Evolutionary conservation across 768 basidiomycete genomes (phyloP).

Genomic region (Serpula lacrymans): DNA sequence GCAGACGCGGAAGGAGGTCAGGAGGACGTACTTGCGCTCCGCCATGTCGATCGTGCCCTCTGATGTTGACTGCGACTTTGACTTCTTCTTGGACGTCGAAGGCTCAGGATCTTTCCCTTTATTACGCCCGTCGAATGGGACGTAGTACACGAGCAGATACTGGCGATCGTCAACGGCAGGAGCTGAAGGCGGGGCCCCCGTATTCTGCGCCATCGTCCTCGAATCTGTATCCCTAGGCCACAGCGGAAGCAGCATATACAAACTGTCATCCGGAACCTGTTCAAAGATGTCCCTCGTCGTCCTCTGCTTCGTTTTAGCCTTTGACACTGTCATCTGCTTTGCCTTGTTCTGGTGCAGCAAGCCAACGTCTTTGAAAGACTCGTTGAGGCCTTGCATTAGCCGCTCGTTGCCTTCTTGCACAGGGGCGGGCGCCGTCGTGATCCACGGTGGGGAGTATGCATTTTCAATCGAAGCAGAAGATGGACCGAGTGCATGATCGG

Average conservation of each 20-base stretch:
- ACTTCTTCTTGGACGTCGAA: conserved; percentile 26
- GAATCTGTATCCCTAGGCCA: conserved; percentile 76
- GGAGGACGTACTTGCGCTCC: conserved; percentile 47
- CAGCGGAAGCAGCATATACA: conserved; percentile 84
- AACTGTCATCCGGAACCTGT: conserved; percentile 60
- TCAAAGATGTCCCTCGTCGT: conserved; percentile 45
- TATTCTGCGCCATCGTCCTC: conserved; percentile 19
- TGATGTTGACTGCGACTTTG: conserved; percentile 21
- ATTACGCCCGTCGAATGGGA: conserved; percentile 40
- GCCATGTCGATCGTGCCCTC: conserved; percentile 23
- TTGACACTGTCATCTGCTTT: conserved; percentile 28
- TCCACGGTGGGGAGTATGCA: conserved; percentile 54
- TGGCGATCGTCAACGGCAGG: conserved; percentile 50
- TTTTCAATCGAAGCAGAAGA: conserved; percentile 22
- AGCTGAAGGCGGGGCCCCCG: conserved; percentile 28
- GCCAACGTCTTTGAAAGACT: conserved; percentile 79
- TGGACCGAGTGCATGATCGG: conserved; percentile 11
- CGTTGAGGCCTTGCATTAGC: conserved; percentile 65
- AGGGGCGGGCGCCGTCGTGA: conserved; percentile 58
- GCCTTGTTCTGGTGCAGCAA: conserved; percentile 56
- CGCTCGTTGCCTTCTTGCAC: conserved; percentile 67
- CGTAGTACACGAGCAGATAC: conserved; percentile 81
- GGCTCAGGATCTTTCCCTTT: conserved; percentile 20
- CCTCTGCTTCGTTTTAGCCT: conserved; percentile 15
- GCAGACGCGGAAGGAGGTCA: conserved; percentile 66